phyloP scores from a whole-genome alignment of 768 basidiomycete species.

The Russula dissimulans region DNA sequence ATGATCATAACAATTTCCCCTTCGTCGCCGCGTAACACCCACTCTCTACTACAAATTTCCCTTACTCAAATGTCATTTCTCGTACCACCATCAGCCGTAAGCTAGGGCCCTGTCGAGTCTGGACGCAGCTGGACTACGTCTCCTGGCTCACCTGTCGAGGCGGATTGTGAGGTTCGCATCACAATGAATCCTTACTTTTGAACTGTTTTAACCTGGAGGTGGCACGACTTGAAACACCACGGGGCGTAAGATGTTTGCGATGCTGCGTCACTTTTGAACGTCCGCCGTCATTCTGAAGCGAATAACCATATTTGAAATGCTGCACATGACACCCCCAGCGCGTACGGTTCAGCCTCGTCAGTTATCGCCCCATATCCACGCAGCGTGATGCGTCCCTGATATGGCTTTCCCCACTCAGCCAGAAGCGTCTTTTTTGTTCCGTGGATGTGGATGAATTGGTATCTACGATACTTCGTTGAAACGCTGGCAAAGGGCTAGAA shows the following conservation, averaged over 20 bases:
- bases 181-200: not conserved
- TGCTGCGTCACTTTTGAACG: not conserved
- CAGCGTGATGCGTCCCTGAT: slow-evolving; percentile 6
- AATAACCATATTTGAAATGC: not conserved
- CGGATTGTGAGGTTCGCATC: not conserved
- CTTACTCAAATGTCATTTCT: not conserved
- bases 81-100: slow-evolving; percentile 7
- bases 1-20: not conserved
- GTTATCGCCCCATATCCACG: slow-evolving; percentile 3
- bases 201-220: not conserved
- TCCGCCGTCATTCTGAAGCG: not conserved
- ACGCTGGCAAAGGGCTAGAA: slow-evolving; percentile 15
- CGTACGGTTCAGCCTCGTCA: not conserved
- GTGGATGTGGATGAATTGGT: not conserved
- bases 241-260: not conserved
- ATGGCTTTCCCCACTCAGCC: slow-evolving; percentile 1
- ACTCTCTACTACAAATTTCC: slow-evolving; percentile 9
- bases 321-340: not conserved
- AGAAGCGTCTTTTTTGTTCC: slow-evolving; percentile 1
- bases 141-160: not conserved
- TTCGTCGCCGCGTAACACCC: slow-evolving; percentile 10
- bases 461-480: slow-evolving; percentile 4
- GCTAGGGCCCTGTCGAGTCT: not conserved
- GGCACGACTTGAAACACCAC: not conserved
- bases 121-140: not conserved